phyloP scores from a whole-genome alignment of 345 rosid genomes.

The Trapa bicornis region DNA sequence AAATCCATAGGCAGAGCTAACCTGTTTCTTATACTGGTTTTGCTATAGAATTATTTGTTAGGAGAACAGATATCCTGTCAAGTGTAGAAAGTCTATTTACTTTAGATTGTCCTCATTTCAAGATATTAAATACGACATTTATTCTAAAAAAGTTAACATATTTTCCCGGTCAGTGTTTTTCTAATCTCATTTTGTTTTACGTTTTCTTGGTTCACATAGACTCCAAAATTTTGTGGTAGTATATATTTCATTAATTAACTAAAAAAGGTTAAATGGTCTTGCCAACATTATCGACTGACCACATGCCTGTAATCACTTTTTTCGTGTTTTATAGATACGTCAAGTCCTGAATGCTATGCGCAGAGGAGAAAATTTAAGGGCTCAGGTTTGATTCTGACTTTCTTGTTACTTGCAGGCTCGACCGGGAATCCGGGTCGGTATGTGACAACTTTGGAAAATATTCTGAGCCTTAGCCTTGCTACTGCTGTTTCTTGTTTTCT shows the following conservation, averaged over 20 bases:
- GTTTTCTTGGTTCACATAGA: neutral
- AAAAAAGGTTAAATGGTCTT: neutral
- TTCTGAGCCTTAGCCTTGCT: neutral
- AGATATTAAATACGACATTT: neutral
- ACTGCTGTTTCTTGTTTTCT: neutral
- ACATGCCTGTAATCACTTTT: constrained; percentile 12
- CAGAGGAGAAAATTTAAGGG: constrained; percentile 57
- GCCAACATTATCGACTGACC: neutral
- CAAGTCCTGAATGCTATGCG: constrained; percentile 73
- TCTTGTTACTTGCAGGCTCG: neutral
- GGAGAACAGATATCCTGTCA: neutral
- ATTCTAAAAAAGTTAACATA: neutral
- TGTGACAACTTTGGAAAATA: too few relatives aligned
- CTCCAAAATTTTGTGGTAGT: constrained; percentile 22
- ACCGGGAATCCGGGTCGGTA: too few relatives aligned
- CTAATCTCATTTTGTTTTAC: neutral
- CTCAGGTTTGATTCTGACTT: constrained; percentile 47
- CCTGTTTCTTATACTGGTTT: neutral
- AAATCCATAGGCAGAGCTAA: neutral
- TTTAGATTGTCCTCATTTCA: neutral
- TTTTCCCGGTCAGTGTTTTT: neutral
- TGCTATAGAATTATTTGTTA: neutral
- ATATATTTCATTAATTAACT: constrained; percentile 33
- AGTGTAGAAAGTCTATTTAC: neutral
- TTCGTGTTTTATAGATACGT: constrained; percentile 48